Percentiles rank a stretch among this genome's conserved stretches.
Conservation (phyloP, 2,329 filamentous ascomycete species). For the Sporothrix curviconia region DNA sequence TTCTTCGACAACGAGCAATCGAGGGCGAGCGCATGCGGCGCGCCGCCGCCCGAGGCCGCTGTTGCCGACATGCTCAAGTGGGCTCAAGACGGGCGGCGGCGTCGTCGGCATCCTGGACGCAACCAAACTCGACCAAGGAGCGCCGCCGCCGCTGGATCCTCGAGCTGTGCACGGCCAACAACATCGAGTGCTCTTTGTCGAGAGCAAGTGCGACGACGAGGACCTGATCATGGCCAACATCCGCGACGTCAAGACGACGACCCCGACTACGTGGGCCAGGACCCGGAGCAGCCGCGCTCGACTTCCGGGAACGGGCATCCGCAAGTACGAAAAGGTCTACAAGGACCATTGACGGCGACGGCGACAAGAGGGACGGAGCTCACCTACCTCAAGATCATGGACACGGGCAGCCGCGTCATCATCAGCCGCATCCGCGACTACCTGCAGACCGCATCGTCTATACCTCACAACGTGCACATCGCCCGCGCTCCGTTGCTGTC, state of each 20-base stretch:
- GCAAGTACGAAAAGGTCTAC: constrained; percentile 96
- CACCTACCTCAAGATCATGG: constrained; percentile 95
- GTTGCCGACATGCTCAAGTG: constrained; percentile 90
- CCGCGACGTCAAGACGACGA: constrained; percentile 92
- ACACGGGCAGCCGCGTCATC: constrained; percentile 91
- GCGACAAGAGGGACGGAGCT: constrained; percentile 75
- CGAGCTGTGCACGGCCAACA: constrained; percentile 66
- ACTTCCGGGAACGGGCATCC: constrained; percentile 91
- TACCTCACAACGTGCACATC: constrained; percentile 97
- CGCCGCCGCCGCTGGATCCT: constrained; percentile 89
- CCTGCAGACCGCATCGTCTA: constrained; percentile 91
- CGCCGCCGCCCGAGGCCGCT: constrained; percentile 83
- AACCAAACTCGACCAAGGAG: constrained; percentile 88
- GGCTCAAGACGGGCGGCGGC: constrained; percentile 76
- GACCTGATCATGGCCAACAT: constrained; percentile 98
- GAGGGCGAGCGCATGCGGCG: constrained; percentile 86
- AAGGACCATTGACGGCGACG: constrained; percentile 77
- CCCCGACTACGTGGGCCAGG: constrained; percentile 89
- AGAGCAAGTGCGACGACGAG: constrained; percentile 94
- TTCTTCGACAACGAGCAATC: constrained; percentile 91
- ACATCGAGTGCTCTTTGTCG: constrained; percentile 91
- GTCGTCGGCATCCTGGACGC: constrained; percentile 92
- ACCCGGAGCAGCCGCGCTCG: constrained; percentile 81
- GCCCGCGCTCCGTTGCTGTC: constrained; percentile 94
- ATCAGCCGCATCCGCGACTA: constrained; percentile 98